Conservation (phyloP, 768 basidiomycete genomes). For the Ramaria rubella region DNA sequence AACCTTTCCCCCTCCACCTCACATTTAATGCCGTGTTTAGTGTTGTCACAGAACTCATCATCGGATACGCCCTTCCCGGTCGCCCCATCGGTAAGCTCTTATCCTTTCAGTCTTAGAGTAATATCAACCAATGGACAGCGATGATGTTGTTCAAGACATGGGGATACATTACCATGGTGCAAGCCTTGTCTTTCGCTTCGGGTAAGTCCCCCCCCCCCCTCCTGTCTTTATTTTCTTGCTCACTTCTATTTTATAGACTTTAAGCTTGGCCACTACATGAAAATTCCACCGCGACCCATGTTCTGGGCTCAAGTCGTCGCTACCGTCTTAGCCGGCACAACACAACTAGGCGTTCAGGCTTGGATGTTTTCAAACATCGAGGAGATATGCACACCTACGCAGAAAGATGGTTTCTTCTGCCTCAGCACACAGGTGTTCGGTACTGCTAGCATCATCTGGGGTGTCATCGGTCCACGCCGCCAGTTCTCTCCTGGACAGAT, state of each 20-base stretch:
- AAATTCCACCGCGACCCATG: slow-evolving; percentile 57
- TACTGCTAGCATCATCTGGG: slow-evolving; percentile 44
- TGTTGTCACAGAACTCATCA: slow-evolving; percentile 32
- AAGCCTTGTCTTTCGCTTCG: slow-evolving; percentile 29
- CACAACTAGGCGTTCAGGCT: slow-evolving; percentile 33
- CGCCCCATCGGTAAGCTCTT: slow-evolving; percentile 28
- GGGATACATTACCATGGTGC: slow-evolving; percentile 29
- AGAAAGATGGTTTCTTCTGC: slow-evolving; percentile 38
- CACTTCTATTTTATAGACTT: slow-evolving; percentile 23
- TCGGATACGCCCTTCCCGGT: slow-evolving; percentile 30
- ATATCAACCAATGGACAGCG: background rate
- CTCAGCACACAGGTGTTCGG: slow-evolving; percentile 25
- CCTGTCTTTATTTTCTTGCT: background rate
- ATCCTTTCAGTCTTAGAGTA: background rate
- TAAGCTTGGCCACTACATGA: slow-evolving; percentile 39
- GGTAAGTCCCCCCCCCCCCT: background rate
- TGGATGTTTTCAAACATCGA: slow-evolving; percentile 59
- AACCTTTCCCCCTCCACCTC: background rate
- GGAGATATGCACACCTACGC: slow-evolving; percentile 47
- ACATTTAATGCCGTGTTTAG: background rate
- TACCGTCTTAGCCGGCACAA: slow-evolving; percentile 22
- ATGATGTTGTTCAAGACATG: slow-evolving; percentile 32
- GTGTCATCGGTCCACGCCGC: slow-evolving; percentile 72
- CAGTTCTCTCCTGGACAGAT: slow-evolving; percentile 62
- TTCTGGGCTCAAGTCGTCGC: slow-evolving; percentile 58